Evolutionary conservation across 2,329 filamentous ascomycete species (phyloP).

Genomic region (Colletotrichum kahawae): DNA sequence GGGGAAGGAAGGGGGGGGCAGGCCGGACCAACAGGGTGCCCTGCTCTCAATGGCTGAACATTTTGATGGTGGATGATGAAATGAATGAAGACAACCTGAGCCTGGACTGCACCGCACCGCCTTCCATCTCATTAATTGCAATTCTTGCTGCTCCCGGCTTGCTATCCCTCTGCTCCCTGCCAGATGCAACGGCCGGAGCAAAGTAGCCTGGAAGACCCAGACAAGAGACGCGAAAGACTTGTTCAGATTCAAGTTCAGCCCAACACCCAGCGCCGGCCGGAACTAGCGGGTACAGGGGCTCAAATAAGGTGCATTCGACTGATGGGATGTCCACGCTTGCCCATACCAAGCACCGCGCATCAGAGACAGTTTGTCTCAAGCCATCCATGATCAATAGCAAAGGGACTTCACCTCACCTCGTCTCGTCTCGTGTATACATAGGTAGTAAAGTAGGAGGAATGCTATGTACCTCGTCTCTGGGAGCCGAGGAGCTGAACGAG

Average conservation of each 20-base stretch:
- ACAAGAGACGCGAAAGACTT: neutral
- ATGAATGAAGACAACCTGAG: neutral
- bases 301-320: constrained; percentile 13
- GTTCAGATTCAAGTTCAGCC: neutral
- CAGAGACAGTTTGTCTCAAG: constrained; percentile 13
- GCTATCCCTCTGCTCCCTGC: neutral
- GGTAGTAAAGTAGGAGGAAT: neutral
- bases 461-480: neutral
- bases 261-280: neutral
- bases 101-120: neutral
- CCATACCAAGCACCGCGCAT: constrained; percentile 9
- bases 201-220: neutral
- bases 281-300: constrained; percentile 8
- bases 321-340: constrained; percentile 12
- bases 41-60: neutral
- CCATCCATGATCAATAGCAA: neutral
- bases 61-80: neutral
- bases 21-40: neutral
- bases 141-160: neutral
- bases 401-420: neutral
- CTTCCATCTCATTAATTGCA: neutral
- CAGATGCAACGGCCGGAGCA: neutral
- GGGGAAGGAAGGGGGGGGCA: neutral
- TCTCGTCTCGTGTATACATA: neutral
- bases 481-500: neutral